A percentile compares a stretch with the other conserved stretches of the same genome.
Evolutionary conservation across 306 rosid species (phyloP).

Genomic region (Cyamopsis tetragonoloba): DNA sequence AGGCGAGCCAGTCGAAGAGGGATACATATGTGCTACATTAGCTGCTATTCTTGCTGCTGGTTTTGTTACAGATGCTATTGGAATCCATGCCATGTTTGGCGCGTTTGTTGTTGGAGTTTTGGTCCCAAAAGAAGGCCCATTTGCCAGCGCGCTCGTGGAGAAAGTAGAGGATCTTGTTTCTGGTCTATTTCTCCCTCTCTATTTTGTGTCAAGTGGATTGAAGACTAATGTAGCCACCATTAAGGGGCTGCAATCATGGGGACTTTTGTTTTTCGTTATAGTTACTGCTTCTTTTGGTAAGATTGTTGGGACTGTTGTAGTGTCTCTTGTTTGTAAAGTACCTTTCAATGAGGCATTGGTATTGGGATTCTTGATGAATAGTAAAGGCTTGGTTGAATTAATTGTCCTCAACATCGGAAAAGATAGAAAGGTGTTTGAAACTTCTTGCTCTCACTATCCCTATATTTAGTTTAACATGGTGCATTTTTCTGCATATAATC

Average conservation of each 20-base stretch:
- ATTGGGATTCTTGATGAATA: slow-evolving; percentile 84
- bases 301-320: slow-evolving; percentile 63
- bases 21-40: slow-evolving; percentile 66
- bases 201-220: slow-evolving; percentile 86
- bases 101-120: slow-evolving; percentile 77
- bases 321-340: slow-evolving; percentile 49
- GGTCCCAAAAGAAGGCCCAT: slow-evolving; percentile 71
- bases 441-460: background rate
- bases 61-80: slow-evolving; percentile 68
- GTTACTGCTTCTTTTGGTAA: slow-evolving; percentile 82
- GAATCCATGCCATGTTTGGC: slow-evolving; percentile 94
- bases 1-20: slow-evolving; percentile 68
- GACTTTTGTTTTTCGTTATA: slow-evolving; percentile 62
- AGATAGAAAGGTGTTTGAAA: slow-evolving; percentile 68
- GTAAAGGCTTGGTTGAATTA: slow-evolving; percentile 85
- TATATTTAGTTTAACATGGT: slow-evolving; percentile 6
- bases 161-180: slow-evolving; percentile 92
- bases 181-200: slow-evolving; percentile 73
- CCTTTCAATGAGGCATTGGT: slow-evolving; percentile 66
- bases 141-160: slow-evolving; percentile 70
- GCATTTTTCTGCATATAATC: background rate
- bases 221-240: slow-evolving; percentile 80
- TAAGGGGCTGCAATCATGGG: slow-evolving; percentile 80
- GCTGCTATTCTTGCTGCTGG: slow-evolving; percentile 76
- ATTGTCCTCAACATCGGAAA: slow-evolving; percentile 89